Evolutionary conservation across 78 protist genomes (phyloP).

Genomic region (Isochrysis galbana): DNA sequence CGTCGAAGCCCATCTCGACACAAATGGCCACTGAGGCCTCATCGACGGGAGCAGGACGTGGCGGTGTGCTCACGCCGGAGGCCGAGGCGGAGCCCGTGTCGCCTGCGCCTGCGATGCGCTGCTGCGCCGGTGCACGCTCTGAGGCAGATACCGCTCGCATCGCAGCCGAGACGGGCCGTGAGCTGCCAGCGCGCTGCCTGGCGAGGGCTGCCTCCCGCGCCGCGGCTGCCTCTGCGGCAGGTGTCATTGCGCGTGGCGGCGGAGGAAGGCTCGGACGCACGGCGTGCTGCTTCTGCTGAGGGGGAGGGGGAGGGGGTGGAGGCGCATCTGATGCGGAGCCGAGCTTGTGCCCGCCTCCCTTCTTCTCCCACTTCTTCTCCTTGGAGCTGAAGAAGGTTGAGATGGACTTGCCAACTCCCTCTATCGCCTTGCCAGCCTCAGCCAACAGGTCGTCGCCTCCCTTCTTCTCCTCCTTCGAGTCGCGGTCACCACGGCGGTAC

Average conservation of each 20-base stretch:
- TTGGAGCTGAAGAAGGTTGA: background rate
- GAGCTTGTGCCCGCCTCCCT: slow-evolving; percentile 3
- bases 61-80: background rate
- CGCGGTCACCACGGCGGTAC: background rate
- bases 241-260: background rate
- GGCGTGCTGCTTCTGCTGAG: background rate
- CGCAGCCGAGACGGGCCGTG: background rate
- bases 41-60: background rate
- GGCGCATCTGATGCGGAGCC: background rate
- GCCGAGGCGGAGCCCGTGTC: background rate
- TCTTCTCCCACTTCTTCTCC: slow-evolving; percentile 13
- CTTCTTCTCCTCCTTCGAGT: background rate
- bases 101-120: background rate
- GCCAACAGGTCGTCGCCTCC: background rate
- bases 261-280: background rate
- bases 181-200: background rate
- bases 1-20: background rate
- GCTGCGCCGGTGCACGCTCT: background rate
- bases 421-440: background rate
- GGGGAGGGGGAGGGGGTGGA: background rate
- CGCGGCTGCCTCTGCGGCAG: background rate
- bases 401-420: background rate
- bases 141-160: background rate
- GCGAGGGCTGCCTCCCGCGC: background rate
- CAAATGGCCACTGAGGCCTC: background rate